A percentile compares a stretch with the other conserved stretches of the same genome.
phyloP scores from a whole-genome alignment of 176 grass and related monocot species.

The Oryza australiensis region DNA sequence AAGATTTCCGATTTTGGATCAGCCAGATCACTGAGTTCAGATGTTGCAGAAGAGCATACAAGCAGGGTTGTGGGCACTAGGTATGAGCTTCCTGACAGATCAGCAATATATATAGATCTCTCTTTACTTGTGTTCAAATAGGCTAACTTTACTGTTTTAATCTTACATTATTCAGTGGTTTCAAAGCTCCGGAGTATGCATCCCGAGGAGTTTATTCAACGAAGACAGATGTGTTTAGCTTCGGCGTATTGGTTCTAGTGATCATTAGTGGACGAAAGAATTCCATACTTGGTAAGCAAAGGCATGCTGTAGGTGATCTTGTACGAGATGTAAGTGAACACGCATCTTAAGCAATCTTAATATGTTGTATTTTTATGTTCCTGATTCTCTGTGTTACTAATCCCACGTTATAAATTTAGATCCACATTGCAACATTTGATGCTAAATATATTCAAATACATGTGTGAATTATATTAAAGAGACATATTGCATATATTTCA shows the following conservation, averaged over 20 bases:
- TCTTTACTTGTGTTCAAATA: too few species aligned
- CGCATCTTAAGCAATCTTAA: background rate
- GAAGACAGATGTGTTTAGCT: slow-evolving; percentile 52
- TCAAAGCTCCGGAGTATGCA: slow-evolving; percentile 41
- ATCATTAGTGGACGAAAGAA: slow-evolving; percentile 40
- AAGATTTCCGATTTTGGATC: slow-evolving; percentile 43
- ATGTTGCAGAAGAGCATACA: slow-evolving; percentile 27
- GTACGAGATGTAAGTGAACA: slow-evolving; percentile 28
- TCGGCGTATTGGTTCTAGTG: slow-evolving; percentile 34
- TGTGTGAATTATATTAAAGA: background rate
- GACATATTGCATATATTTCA: slow-evolving; percentile 6
- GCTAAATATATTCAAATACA: too few species aligned
- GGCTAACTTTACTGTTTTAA: too few species aligned
- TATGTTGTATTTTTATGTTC: too few species aligned
- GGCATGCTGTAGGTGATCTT: slow-evolving; percentile 31
- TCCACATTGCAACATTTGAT: background rate
- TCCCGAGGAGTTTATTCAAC: slow-evolving; percentile 33
- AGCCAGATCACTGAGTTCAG: slow-evolving; percentile 30
- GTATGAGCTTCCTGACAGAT: slow-evolving; percentile 11
- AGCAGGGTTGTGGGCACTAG: slow-evolving; percentile 34
- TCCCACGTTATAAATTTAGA: background rate
- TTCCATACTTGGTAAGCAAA: background rate
- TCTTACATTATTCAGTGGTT: slow-evolving; percentile 23
- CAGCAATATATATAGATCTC: too few species aligned
- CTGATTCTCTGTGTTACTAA: background rate